Evolutionary conservation across 352 stramenopile genomes (phyloP).

Genomic region (Pythium utonaiense): DNA sequence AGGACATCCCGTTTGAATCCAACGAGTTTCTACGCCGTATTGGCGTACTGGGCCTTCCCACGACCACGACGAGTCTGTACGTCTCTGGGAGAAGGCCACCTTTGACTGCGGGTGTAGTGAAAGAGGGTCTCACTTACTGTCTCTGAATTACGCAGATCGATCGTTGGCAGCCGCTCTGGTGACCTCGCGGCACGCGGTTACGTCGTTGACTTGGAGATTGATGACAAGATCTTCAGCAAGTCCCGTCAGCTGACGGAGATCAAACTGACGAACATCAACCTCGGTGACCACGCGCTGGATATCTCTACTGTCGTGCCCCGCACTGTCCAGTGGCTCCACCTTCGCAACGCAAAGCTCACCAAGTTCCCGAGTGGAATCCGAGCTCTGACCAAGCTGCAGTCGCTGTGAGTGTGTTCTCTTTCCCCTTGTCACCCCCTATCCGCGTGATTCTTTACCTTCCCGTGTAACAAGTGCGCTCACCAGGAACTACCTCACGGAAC

Average conservation of each 20-base stretch:
- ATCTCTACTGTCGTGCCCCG: background rate
- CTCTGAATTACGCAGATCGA: background rate
- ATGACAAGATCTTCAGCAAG: background rate
- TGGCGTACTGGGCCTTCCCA: background rate
- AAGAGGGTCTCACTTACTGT: no score
- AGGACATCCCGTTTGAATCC: background rate
- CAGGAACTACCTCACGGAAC: background rate
- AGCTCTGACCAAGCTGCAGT: background rate
- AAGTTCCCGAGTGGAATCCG: background rate
- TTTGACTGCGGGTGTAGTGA: no score
- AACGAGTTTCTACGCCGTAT: background rate
- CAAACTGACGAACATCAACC: background rate
- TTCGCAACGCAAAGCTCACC: background rate
- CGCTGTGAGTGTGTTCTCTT: background rate
- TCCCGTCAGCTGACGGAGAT: background rate
- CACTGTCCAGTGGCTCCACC: background rate
- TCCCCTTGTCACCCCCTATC: no score
- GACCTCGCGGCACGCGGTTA: background rate
- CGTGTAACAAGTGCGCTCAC: background rate
- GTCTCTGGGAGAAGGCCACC: no score
- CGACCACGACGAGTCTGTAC: background rate
- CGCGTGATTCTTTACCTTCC: no score
- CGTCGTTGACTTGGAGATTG: background rate
- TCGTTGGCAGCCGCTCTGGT: background rate
- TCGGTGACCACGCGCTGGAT: background rate